Evolutionary conservation across 2,329 filamentous ascomycete genomes (phyloP).

Genomic region (Zymoseptoria tritici): DNA sequence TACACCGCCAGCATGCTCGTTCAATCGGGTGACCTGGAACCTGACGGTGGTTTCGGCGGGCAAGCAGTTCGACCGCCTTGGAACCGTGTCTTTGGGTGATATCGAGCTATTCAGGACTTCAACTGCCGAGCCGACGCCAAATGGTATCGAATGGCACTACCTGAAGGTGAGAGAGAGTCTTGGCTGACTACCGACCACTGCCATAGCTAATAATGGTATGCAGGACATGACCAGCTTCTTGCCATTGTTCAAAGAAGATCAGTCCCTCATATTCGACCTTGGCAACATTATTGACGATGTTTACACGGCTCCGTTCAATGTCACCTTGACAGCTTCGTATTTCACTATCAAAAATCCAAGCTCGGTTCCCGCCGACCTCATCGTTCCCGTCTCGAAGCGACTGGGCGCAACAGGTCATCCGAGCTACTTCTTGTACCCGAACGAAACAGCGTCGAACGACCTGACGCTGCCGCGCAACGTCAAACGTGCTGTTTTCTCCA

Average conservation of each 20-base stretch:
- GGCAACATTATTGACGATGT: slow-evolving; percentile 63
- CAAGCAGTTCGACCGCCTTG: slow-evolving; percentile 69
- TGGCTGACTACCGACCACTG: neutral
- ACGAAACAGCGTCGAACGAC: slow-evolving; percentile 51
- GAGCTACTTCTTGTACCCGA: slow-evolving; percentile 63
- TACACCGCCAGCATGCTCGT: slow-evolving; percentile 63
- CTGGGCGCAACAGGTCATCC: slow-evolving; percentile 44
- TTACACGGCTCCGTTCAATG: slow-evolving; percentile 68
- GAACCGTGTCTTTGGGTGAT: slow-evolving; percentile 64
- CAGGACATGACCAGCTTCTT: slow-evolving; percentile 65
- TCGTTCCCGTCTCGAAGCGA: slow-evolving; percentile 57
- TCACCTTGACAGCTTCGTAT: slow-evolving; percentile 66
- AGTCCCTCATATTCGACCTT: slow-evolving; percentile 74
- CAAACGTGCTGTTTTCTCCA: slow-evolving; percentile 62
- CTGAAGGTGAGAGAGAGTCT: slow-evolving; percentile 43
- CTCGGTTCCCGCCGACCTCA: slow-evolving; percentile 50
- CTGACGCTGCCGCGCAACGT: slow-evolving; percentile 59
- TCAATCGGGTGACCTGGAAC: slow-evolving; percentile 69
- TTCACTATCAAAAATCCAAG: slow-evolving; percentile 43
- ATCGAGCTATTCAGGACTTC: slow-evolving; percentile 77
- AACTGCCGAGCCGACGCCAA: slow-evolving; percentile 66
- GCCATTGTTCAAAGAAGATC: slow-evolving; percentile 58
- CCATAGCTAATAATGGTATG: neutral
- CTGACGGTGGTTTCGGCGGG: slow-evolving; percentile 66
- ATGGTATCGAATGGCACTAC: slow-evolving; percentile 68